Conservation (phyloP, 2,329 filamentous ascomycete species). For the Pseudocercospora pini-densiflorae region DNA sequence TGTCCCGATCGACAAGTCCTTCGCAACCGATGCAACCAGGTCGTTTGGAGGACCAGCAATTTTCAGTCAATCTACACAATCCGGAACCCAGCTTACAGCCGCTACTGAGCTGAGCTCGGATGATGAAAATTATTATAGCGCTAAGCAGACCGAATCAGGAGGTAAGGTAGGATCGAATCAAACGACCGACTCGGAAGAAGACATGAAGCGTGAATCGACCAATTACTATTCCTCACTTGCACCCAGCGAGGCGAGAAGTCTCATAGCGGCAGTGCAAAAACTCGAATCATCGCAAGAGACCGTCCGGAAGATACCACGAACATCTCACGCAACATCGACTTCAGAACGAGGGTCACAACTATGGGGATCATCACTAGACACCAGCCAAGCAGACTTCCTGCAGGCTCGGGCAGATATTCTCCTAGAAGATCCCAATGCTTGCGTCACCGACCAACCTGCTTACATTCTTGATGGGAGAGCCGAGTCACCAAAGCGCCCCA, state of each 20-base stretch:
- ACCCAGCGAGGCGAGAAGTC: constrained; percentile 9
- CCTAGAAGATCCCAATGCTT: not conserved
- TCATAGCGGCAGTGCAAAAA: not conserved
- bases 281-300: constrained; percentile 15
- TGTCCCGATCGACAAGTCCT: not conserved
- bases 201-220: constrained; percentile 11
- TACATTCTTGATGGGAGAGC: not conserved
- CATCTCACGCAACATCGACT: not conserved
- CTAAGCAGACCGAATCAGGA: not conserved
- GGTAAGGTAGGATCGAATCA: not conserved
- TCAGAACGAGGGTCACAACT: constrained; percentile 7
- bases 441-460: not conserved
- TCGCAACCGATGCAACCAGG: constrained; percentile 13
- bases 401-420: not conserved
- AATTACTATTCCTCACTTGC: constrained; percentile 16
- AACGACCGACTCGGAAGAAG: not conserved
- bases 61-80: constrained; percentile 6
- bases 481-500: not conserved
- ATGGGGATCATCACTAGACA: constrained; percentile 11
- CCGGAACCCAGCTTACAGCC: constrained; percentile 20
- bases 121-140: not conserved
- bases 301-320: not conserved
- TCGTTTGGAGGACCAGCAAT: constrained; percentile 23
- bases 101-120: constrained; percentile 22
- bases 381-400: not conserved